Base-by-base conservation (phyloP, 805 yeast species). In the Starmera caribaea region DNA sequence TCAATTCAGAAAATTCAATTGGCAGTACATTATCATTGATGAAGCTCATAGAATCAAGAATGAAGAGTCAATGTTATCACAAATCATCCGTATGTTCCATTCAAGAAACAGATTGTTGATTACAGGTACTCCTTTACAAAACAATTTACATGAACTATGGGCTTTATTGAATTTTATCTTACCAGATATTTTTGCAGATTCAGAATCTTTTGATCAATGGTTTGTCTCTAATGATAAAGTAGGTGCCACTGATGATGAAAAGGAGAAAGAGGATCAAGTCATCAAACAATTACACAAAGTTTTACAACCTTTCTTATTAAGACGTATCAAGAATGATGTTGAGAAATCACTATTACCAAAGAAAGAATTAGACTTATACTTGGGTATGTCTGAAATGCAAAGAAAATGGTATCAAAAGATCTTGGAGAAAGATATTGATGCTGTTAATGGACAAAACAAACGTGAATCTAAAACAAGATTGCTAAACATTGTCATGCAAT, bases 1-100 rank as follows among this genome's bases (percentile, higher is more conserved):
- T 0, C 61, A 76, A 2, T 71, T 83, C 51, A 70, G 59, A 42
- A 83, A 81, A 53, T 73, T 83, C 48, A 71, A 69, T 42, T 30
- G 32, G 32, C 32, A 30, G 8, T 83, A 83, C 54, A 77, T 83
- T 37, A 68, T 82, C 16, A 79, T 83, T 45, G 94, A 83, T 59
- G 94, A 83, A 60, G 92, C 90, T 4, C 94, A 83, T 56, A 68
- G 92, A 62, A 77, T 83, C 47, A 83, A 83, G 51, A 83, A 83
- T 55, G 92, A 83, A 51, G 83, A 79, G 51, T 73, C 81, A 2
- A 30, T 30, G 32, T 5, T 30, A 30, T 30, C 88, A 0, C 90
- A 82, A 52, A 83, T 82, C 38, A 76, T 82, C 36, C 66, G 92
- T 51, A 68, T 80, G 63, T 81, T 82, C 53, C 76, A 79, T 45